Percentiles rank a stretch among this genome's conserved stretches.
These are phyloP conservation scores for Colletotrichum sp. DNA, from an alignment of 2,329 filamentous ascomycete species.

Conservation along the genomic window DNA sequence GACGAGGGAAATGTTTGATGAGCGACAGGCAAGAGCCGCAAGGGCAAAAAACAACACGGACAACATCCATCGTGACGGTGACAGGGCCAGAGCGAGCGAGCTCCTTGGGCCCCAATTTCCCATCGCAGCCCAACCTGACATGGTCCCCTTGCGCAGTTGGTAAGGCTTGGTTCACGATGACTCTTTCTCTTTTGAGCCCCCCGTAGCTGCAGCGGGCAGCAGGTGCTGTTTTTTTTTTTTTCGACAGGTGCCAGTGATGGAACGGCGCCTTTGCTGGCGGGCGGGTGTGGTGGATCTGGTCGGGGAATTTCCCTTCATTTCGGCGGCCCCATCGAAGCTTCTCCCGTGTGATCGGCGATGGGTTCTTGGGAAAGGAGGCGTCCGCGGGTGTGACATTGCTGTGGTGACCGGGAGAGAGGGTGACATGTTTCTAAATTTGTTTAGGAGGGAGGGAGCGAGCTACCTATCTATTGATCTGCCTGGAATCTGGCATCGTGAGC, in stretches of 20 bases:
- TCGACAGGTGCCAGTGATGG: background rate
- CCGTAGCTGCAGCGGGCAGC: background rate
- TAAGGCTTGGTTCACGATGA: background rate
- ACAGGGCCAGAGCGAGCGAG: background rate
- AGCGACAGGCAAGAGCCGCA: background rate
- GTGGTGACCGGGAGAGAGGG: background rate
- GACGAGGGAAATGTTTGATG: background rate
- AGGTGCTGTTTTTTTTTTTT: background rate
- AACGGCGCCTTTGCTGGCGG: background rate
- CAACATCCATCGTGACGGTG: background rate
- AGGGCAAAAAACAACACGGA: background rate
- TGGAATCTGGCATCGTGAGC: background rate
- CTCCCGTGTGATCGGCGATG: background rate
- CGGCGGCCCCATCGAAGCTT: slow-evolving; percentile 3
- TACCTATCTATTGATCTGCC: background rate
- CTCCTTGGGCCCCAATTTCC: background rate
- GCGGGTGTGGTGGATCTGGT: background rate
- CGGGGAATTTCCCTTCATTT: slow-evolving; percentile 12
- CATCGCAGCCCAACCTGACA: slow-evolving; percentile 10
- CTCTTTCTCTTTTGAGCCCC: background rate
- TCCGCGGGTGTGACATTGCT: background rate
- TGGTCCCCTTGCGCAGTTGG: background rate
- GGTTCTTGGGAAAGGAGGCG: background rate
- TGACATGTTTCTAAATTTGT: background rate
- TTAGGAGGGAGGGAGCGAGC: background rate